Evolutionary conservation across 495 filamentous ascomycete genomes (phyloP).

Genomic region (Lasiosphaeriaceae sp.): DNA sequence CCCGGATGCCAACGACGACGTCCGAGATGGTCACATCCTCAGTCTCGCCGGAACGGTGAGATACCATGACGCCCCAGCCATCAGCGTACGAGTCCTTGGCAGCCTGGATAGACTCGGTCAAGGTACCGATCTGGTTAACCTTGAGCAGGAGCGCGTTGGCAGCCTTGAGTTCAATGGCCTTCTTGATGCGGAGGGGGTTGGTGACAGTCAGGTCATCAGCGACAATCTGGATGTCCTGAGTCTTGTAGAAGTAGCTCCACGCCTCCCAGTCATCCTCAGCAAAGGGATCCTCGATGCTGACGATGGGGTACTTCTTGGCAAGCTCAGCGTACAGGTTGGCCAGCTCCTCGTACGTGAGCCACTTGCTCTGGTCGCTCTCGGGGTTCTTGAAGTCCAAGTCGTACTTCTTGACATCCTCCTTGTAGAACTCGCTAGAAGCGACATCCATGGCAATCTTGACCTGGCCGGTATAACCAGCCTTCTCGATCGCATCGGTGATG

Average conservation of each 20-base stretch:
- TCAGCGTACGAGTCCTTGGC: conserved; percentile 98
- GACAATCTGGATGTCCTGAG: conserved; percentile 96
- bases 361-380: conserved; percentile 86
- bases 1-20: conserved; percentile 90
- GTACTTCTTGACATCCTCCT: conserved; percentile 95
- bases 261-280: conserved; percentile 86
- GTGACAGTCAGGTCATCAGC: conserved; percentile 92
- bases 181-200: conserved; percentile 98
- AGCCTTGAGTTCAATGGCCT: conserved; percentile 97
- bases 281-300: conserved; percentile 70
- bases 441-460: conserved; percentile 99
- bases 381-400: conserved; percentile 99
- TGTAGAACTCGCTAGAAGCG: conserved; percentile 99
- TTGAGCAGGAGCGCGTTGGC: conserved; percentile 97
- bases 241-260: conserved; percentile 99
- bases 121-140: conserved; percentile 99
- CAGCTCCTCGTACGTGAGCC: conserved; percentile 98
- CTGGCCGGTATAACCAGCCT: conserved; percentile 90
- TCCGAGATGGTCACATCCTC: conserved; percentile 99
- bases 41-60: conserved; percentile 97
- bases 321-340: conserved; percentile 89
- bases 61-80: conserved; percentile 99
- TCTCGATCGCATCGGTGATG: conserved; percentile 89
- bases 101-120: conserved; percentile 98
- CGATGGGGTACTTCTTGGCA: conserved; percentile 93